Conservation (phyloP, 257 asterid genomes). For the Gentiana dahurica region DNA sequence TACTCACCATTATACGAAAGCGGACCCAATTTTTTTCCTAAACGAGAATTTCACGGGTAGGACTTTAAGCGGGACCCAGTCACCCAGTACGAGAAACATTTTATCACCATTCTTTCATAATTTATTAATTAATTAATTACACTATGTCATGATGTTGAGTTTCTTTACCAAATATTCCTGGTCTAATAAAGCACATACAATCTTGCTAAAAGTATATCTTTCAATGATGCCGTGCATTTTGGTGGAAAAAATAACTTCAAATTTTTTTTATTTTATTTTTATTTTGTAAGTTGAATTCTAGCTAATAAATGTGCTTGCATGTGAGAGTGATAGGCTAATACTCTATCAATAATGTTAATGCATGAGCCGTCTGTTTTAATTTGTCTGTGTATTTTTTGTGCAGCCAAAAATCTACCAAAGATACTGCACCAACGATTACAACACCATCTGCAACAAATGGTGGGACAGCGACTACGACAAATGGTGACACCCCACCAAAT, state of each 20-base stretch:
- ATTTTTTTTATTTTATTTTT: background rate
- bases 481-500: no score
- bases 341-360: background rate
- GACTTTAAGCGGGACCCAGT: no score
- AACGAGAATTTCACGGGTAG: no score
- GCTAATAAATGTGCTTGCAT: background rate
- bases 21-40: no score
- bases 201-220: background rate
- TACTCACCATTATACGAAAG: no score
- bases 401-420: constrained; percentile 87
- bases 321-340: background rate
- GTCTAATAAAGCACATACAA: background rate
- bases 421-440: constrained; percentile 45
- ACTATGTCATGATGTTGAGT: no score
- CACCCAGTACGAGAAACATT: no score
- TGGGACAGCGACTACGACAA: no score
- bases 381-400: constrained; percentile 6
- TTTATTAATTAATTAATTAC: no score
- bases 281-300: background rate
- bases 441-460: constrained; percentile 2
- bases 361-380: background rate
- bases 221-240: background rate
- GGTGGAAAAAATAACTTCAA: constrained; percentile 1
- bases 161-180: no score
- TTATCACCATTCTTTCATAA: no score